Conservation (phyloP, 768 basidiomycete species). For the Suillus luteus region DNA sequence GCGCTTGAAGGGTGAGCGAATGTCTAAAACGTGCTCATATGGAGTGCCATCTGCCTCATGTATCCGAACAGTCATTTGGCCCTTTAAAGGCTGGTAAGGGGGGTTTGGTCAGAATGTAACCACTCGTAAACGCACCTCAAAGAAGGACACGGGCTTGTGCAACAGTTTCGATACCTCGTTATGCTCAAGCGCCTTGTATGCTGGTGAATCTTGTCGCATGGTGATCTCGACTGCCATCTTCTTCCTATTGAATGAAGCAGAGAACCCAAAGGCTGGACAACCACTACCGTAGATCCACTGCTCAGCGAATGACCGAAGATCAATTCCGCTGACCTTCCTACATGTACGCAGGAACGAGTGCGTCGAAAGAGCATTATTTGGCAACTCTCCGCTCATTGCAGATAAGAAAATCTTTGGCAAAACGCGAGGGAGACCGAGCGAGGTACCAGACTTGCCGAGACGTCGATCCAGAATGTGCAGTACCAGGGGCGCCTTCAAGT, state of each 20-base stretch:
- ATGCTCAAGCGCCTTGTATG: constrained; percentile 64
- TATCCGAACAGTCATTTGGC: constrained; percentile 97
- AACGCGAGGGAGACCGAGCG: constrained; percentile 90
- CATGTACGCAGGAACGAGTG: constrained; percentile 89
- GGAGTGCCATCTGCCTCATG: constrained; percentile 99
- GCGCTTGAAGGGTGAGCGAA: constrained; percentile 84
- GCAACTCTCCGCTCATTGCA: constrained; percentile 88
- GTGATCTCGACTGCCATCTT: constrained; percentile 98
- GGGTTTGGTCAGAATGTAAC: constrained; percentile 6
- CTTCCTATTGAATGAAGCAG: constrained; percentile 93
- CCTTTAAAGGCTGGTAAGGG: constrained; percentile 45
- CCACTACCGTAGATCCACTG: constrained; percentile 99
- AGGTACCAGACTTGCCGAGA: constrained; percentile 93
- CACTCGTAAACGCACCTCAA: constrained; percentile 61
- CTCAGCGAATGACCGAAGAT: constrained; percentile 89
- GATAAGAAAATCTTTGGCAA: constrained; percentile 94
- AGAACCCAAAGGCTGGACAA: constrained; percentile 88
- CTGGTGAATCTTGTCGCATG: constrained; percentile 87
- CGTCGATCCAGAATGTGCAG: constrained; percentile 94
- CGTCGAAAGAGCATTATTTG: constrained; percentile 84
- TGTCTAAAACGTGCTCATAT: constrained; percentile 96
- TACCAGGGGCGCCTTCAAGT: constrained; percentile 94
- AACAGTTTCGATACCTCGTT: constrained; percentile 66
- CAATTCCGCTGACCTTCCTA: constrained; percentile 90
- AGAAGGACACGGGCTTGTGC: constrained; percentile 84